Base-by-base conservation (phyloP, 495 filamentous ascomycete genomes). In the Talaromyces stipitatus region DNA sequence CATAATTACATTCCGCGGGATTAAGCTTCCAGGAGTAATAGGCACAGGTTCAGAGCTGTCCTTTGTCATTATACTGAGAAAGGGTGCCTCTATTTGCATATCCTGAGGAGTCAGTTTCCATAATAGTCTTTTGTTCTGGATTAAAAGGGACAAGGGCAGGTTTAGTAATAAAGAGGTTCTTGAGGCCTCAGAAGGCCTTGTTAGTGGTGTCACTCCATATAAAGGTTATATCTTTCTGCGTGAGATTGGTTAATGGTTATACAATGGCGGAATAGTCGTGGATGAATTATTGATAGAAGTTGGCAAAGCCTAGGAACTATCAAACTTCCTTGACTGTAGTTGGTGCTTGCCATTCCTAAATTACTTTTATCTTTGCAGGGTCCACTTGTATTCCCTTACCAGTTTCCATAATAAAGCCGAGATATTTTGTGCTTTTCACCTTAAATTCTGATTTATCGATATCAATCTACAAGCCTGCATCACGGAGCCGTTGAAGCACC, bases 171-270 rank as follows among this genome's bases (percentile, higher is more conserved):
- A 58, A 58, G 2, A 58, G 9, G n/a, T 52, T 81, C 30, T 80
- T 77, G 5, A 91, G 70, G 12, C 82, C 76, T 47, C 90, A 82
- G 54, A 88, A 86, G 62, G 89, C 84, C 29, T 71, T 72, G 62
- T 91, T 87, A 55, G 86, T 76, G 20, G 86, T 82, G 33, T 88
- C 79, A 38, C 87, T 58, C 50, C 43, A 62, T 10, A 11, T 18
- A 29, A 65, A 65, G 23, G 12, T 16, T 16, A 16, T 23, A 27
- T 62, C 53, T 33, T 68, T 66, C 55, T 58, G 56, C 10, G 38
- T 61, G 0, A 61, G 50, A 57, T 50, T 33, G 0, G 47, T 66
- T 1, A 64, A 59, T 5, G 61, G 60, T 47, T 38, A 23, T 23
- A 60, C 52, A 27, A 64, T 52, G 4, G 41, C 28, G 12, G 57